These are phyloP conservation scores for Castanea crenata DNA, from an alignment of 306 rosid genomes.

Conservation along the genomic window DNA sequence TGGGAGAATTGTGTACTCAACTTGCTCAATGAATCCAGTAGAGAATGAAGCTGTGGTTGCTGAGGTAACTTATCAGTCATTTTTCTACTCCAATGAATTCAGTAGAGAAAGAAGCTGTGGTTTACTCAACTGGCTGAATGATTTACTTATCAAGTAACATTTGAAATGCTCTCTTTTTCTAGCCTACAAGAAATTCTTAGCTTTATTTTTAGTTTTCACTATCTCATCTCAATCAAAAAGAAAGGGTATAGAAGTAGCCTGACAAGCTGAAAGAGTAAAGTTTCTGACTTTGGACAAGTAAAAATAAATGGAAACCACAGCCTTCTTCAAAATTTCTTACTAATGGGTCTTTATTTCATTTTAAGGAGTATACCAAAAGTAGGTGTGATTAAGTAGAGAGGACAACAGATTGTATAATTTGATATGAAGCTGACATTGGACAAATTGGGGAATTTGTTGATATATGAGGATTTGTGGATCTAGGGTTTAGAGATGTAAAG, in stretches of 20 bases:
- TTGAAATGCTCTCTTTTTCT: not conserved
- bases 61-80: constrained; percentile 53
- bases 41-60: constrained; percentile 98
- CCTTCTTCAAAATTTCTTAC: not conserved
- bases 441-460: not conserved
- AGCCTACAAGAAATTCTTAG: not conserved
- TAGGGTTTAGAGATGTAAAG: too few relatives aligned
- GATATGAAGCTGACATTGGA: not conserved
- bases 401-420: not conserved
- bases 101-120: not conserved
- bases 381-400: not conserved
- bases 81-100: not conserved
- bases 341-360: not conserved
- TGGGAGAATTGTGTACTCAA: constrained; percentile 96
- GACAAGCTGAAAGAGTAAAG: not conserved
- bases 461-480: too few relatives aligned
- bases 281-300: not conserved
- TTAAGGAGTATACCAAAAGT: not conserved
- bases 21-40: constrained; percentile 97
- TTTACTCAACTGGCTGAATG: not conserved
- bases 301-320: not conserved
- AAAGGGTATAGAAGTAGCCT: not conserved
- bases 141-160: not conserved
- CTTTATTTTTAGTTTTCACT: not conserved
- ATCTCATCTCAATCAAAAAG: not conserved